Percentiles rank a stretch among this genome's conserved stretches.
Conservation (phyloP, 2,329 filamentous ascomycete species). For the Aspergillus fumigatus region DNA sequence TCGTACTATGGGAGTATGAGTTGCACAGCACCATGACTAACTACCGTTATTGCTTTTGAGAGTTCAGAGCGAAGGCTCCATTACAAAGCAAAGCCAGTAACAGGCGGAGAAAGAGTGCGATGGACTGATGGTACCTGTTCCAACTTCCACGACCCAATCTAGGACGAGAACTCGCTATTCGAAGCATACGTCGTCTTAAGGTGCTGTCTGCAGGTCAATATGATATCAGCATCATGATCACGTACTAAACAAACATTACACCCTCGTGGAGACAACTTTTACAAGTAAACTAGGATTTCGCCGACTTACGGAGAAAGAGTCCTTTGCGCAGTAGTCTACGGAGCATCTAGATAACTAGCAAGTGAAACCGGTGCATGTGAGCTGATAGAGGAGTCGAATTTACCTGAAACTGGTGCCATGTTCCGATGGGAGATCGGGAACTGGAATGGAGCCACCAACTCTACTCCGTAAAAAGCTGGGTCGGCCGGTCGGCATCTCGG, state of each 20-base stretch:
- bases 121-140: too few species aligned
- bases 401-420: not conserved
- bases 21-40: too few species aligned
- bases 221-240: not conserved
- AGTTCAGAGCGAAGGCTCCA: not conserved
- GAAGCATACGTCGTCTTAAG: not conserved
- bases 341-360: not conserved
- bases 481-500: slow-evolving; percentile 21
- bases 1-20: too few species aligned
- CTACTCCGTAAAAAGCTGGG: not conserved
- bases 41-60: not conserved
- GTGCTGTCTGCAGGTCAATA: not conserved
- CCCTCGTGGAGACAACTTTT: not conserved
- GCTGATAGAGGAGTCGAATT: not conserved
- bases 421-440: not conserved
- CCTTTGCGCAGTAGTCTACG: too few species aligned
- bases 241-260: too few species aligned
- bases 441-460: not conserved
- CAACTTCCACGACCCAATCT: not conserved
- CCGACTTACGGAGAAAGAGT: slow-evolving; percentile 5
- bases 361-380: not conserved
- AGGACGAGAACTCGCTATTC: not conserved
- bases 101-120: too few species aligned
- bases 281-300: not conserved
- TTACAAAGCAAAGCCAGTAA: not conserved